Percentiles rank a stretch among this genome's conserved stretches.
Evolutionary conservation across 495 filamentous ascomycete genomes (phyloP).

Genomic region (Hyaloscypha variabilis): DNA sequence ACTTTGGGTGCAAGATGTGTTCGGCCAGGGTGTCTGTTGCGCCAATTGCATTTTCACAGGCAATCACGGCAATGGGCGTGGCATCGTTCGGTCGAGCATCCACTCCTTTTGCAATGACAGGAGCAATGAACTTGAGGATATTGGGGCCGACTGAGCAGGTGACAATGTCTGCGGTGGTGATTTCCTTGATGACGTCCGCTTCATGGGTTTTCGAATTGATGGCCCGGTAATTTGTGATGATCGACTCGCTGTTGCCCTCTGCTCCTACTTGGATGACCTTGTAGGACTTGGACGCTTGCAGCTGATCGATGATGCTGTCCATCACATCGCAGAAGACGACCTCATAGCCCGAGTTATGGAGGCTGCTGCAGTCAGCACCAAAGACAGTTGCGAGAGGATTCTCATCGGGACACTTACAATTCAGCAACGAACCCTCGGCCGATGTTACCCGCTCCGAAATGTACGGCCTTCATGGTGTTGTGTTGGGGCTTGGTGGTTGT

Average conservation of each 20-base stretch:
- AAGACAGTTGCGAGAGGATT: not conserved
- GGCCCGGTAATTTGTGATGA: constrained; percentile 90
- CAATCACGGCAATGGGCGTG: constrained; percentile 85
- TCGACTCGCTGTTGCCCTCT: constrained; percentile 78
- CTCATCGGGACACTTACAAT: constrained; percentile 18
- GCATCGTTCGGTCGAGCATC: constrained; percentile 66
- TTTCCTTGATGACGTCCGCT: constrained; percentile 77
- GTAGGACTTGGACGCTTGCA: constrained; percentile 78
- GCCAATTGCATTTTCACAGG: constrained; percentile 95
- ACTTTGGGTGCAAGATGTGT: constrained; percentile 73
- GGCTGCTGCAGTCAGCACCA: constrained; percentile 48
- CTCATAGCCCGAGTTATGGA: constrained; percentile 85
- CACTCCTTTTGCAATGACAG: constrained; percentile 89
- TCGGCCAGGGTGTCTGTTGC: constrained; percentile 83
- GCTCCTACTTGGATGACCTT: constrained; percentile 90
- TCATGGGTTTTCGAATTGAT: constrained; percentile 91
- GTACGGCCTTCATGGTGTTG: constrained; percentile 73
- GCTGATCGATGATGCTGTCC: constrained; percentile 71
- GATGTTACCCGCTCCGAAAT: constrained; percentile 96
- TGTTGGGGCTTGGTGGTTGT: constrained; percentile 7
- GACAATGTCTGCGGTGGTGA: constrained; percentile 82
- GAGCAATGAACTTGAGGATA: constrained; percentile 94
- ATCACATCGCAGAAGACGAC: constrained; percentile 96
- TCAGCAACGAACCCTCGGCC: constrained; percentile 43
- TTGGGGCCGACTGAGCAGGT: constrained; percentile 97